A percentile compares a stretch with the other conserved stretches of the same genome.
Conservation (phyloP, 495 filamentous ascomycete genomes). For the Penicillium bovifimosum region DNA sequence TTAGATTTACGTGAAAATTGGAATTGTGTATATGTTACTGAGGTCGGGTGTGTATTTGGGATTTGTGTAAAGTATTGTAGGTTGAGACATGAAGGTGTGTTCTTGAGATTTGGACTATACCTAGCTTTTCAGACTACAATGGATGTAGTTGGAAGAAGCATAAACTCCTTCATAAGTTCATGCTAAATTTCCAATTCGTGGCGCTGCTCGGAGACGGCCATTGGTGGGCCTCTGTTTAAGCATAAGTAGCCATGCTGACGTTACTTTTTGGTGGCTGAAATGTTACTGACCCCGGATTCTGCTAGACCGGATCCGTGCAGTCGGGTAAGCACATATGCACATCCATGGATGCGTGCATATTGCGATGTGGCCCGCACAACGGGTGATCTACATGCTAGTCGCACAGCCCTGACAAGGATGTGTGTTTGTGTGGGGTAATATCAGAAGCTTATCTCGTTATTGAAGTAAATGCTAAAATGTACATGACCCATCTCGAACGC, state of each 20-base stretch:
- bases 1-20: no score
- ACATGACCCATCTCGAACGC: slow-evolving; percentile 5
- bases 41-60: no score
- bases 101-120: no score
- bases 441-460: neutral
- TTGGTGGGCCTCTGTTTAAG: neutral
- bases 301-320: neutral
- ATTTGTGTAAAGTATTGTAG: neutral
- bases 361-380: neutral
- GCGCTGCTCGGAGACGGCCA: neutral
- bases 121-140: no score
- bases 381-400: neutral
- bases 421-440: neutral
- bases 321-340: neutral
- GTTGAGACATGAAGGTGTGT: no score
- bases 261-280: neutral
- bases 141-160: no score
- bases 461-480: slow-evolving; percentile 9
- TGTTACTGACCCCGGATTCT: neutral
- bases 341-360: neutral
- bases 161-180: no score
- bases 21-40: no score
- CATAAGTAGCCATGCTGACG: neutral
- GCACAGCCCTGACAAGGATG: no score
- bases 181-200: neutral